phyloP scores from a whole-genome alignment of 495 filamentous ascomycete species.

The Penicillium goetzii region DNA sequence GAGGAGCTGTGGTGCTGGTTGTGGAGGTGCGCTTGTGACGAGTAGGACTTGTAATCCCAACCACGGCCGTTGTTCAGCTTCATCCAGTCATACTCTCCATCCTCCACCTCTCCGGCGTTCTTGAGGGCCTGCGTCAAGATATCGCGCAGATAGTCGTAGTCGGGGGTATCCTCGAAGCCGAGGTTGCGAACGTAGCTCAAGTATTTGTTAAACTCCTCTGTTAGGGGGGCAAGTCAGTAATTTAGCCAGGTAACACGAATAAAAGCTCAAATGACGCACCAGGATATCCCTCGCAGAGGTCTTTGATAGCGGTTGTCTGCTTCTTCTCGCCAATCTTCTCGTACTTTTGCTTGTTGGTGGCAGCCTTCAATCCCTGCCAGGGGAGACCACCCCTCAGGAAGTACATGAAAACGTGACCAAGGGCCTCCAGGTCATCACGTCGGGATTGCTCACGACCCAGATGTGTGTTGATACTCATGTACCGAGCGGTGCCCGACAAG shows the following conservation, averaged over 20 bases:
- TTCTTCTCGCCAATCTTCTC: slow-evolving; percentile 99
- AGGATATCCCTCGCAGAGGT: slow-evolving; percentile 94
- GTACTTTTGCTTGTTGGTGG: slow-evolving; percentile 99
- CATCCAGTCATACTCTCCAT: slow-evolving; percentile 99
- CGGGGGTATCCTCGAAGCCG: slow-evolving; percentile 96
- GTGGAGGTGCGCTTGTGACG: slow-evolving; percentile 74
- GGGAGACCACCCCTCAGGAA: slow-evolving; percentile 94
- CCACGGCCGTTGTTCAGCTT: slow-evolving; percentile 94
- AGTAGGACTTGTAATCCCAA: slow-evolving; percentile 91
- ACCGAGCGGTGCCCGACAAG: slow-evolving; percentile 92
- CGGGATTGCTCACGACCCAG: slow-evolving; percentile 94
- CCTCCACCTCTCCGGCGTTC: slow-evolving; percentile 90
- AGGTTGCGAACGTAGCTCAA: slow-evolving; percentile 96
- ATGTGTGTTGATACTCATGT: slow-evolving; percentile 99
- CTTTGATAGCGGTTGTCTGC: slow-evolving; percentile 94
- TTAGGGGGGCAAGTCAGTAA: slow-evolving; percentile 20
- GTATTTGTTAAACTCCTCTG: slow-evolving; percentile 96
- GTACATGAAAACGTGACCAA: slow-evolving; percentile 99
- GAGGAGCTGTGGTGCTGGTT: slow-evolving; percentile 77
- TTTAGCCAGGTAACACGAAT: background rate
- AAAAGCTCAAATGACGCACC: slow-evolving; percentile 47
- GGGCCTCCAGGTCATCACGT: slow-evolving; percentile 92
- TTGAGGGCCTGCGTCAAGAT: slow-evolving; percentile 97
- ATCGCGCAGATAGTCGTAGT: slow-evolving; percentile 97
- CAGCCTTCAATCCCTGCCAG: slow-evolving; percentile 98